Base-by-base conservation (phyloP, 2,329 filamentous ascomycete species). In the Talaromyces rugulosus region DNA sequence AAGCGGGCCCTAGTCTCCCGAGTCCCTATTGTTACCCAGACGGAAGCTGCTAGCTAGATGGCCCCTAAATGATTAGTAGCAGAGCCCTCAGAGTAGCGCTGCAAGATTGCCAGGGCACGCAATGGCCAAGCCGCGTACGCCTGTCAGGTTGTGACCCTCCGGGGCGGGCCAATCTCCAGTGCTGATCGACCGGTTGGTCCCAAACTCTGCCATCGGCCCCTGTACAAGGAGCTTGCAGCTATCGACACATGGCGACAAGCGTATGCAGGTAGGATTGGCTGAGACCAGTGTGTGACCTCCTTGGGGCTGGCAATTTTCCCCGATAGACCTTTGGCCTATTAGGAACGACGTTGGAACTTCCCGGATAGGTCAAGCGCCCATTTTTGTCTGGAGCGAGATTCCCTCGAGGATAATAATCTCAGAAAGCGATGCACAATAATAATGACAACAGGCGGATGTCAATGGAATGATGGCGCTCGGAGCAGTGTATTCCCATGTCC, bases 261-360 rank as follows among this genome's bases (percentile, higher is more conserved):
- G 18, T 28, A 53, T 53, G 50, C 50, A 53, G 50, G 50, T 12
- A 7, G 50, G 50, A 53, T 53, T 53, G 50, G 50, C 28, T 53
- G 50, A 8, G 9, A 30, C 7, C 12, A 28, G 27, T 31, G 50
- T 33, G 50, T 53, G 50, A 53, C 50, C 27, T n/a, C 50, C 50
- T 31, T 30, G 50, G 50, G 28, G 50, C 50, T 53, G 50, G 50
- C 50, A 53, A 53, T 53, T 53, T 53, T 53, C 50, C 50, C 50
- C 50, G 50, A 53, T 53, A 31, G n/a, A 16, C 50, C 50, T 31
- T n/a, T 11, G 30, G 50, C 50, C 50, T 53, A 53, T 53, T 27
- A 53, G 30, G 27, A 31, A 7, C 28, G 2, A 7, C 50, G 14
- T 9, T 53, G 50, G 27, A 53, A 53, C 50, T 53, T 53, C 50